Percentiles rank a stretch among this genome's conserved stretches.
phyloP scores from a whole-genome alignment of 257 asterid species.

The Solanum bulbocastanum region DNA sequence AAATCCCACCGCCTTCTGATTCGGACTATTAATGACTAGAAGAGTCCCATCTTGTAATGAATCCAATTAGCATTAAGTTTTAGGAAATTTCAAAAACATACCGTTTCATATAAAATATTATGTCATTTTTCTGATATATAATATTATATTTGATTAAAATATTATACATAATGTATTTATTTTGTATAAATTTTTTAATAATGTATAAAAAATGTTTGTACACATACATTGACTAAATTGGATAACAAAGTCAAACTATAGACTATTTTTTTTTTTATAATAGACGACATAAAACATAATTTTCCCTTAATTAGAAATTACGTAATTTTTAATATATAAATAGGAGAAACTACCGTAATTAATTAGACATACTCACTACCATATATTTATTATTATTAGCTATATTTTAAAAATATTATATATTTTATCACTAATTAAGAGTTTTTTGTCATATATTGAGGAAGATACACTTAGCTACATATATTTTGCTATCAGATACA shows the following conservation, averaged over 20 bases:
- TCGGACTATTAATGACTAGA: neutral
- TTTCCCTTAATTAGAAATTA: neutral
- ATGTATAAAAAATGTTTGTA: neutral
- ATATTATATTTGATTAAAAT: neutral
- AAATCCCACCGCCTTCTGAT: neutral
- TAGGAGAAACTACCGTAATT: neutral
- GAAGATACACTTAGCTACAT: neutral
- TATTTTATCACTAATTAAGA: neutral
- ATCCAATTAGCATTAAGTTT: neutral
- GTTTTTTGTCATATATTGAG: neutral
- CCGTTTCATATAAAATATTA: too few species aligned
- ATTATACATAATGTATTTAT: neutral
- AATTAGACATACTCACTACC: too few species aligned
- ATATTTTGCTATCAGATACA: neutral
- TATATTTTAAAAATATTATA: too few species aligned
- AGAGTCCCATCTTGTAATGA: neutral
- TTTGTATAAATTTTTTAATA: too few species aligned
- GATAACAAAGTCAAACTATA: neutral
- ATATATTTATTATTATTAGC: too few species aligned
- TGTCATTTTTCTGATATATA: too few species aligned
- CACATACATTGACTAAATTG: too few species aligned
- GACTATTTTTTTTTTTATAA: too few species aligned
- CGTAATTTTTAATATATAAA: neutral
- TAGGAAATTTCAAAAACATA: neutral
- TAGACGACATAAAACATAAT: neutral